Conservation (phyloP, 1,139 yeast species). For the Zygosaccharomyces sapae region DNA sequence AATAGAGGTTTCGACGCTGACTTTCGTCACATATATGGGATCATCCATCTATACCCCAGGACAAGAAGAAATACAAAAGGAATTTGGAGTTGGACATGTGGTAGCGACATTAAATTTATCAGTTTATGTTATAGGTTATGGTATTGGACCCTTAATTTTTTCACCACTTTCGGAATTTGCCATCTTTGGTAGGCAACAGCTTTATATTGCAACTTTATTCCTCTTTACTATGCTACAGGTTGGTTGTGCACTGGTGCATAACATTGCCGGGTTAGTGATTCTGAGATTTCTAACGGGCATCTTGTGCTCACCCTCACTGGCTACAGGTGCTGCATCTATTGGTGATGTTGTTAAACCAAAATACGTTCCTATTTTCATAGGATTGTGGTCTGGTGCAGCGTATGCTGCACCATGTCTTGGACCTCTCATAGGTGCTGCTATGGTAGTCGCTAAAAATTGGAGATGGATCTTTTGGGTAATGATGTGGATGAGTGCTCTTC, state of each 20-base stretch:
- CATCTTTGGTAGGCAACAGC: constrained; percentile 48
- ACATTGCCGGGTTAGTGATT: constrained; percentile 47
- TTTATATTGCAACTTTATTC: constrained; percentile 51
- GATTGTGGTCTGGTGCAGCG: constrained; percentile 48
- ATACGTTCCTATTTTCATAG: constrained; percentile 43
- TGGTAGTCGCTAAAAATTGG: constrained; percentile 44
- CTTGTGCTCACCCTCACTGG: constrained; percentile 52
- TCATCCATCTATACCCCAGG: constrained; percentile 61
- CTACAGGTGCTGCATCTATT: constrained; percentile 55
- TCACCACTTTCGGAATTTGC: constrained; percentile 54
- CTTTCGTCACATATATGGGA: constrained; percentile 54
- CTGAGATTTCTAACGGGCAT: constrained; percentile 51
- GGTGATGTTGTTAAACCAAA: constrained; percentile 48
- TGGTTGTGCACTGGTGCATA: constrained; percentile 53
- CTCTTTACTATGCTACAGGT: constrained; percentile 54
- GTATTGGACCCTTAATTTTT: constrained; percentile 50
- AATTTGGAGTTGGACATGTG: constrained; percentile 43
- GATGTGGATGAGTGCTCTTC: constrained; percentile 40
- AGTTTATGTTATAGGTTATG: constrained; percentile 54
- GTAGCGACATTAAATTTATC: constrained; percentile 50
- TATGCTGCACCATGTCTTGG: constrained; percentile 61
- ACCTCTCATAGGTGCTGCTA: constrained; percentile 53
- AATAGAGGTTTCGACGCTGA: constrained; percentile 42
- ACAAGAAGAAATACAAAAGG: constrained; percentile 40
- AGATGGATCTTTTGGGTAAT: constrained; percentile 46